These are phyloP conservation scores for Daldinia eschscholtzii DNA, from an alignment of 2,329 filamentous ascomycete genomes.

Conservation along the genomic window DNA sequence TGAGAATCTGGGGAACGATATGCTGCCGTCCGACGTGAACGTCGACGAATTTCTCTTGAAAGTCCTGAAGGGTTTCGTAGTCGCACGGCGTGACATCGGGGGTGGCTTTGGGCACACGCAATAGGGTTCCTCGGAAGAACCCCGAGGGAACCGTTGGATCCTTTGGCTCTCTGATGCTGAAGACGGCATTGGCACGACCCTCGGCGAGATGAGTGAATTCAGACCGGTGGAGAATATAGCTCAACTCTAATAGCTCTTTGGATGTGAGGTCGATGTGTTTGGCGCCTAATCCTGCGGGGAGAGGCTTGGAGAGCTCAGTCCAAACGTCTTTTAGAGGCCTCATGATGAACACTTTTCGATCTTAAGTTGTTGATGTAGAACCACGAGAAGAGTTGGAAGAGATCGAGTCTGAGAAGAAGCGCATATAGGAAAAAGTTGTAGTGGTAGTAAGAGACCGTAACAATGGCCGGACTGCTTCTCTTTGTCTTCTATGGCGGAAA, in stretches of 20 bases:
- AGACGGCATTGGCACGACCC: constrained; percentile 83
- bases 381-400: constrained; percentile 4
- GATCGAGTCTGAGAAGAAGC: constrained; percentile 14
- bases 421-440: constrained; percentile 24
- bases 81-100: constrained; percentile 62
- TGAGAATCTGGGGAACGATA: constrained; percentile 52
- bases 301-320: constrained; percentile 45
- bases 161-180: constrained; percentile 65
- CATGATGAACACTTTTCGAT: constrained; percentile 27
- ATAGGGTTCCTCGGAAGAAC: constrained; percentile 60
- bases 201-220: constrained; percentile 67
- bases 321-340: constrained; percentile 45
- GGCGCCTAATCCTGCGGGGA: constrained; percentile 39
- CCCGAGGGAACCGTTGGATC: constrained; percentile 50
- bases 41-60: constrained; percentile 68
- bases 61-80: constrained; percentile 57
- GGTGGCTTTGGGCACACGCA: constrained; percentile 71
- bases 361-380: constrained; percentile 6
- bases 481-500: constrained; percentile 37
- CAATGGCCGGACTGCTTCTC: background rate
- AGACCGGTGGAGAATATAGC: constrained; percentile 41
- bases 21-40: constrained; percentile 56
- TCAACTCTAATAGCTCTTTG: constrained; percentile 41
- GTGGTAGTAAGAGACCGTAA: background rate
- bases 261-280: constrained; percentile 30